These are phyloP conservation scores for Calamus simplicifolius DNA, from an alignment of 176 grass and related monocot species.

Conservation along the genomic window DNA sequence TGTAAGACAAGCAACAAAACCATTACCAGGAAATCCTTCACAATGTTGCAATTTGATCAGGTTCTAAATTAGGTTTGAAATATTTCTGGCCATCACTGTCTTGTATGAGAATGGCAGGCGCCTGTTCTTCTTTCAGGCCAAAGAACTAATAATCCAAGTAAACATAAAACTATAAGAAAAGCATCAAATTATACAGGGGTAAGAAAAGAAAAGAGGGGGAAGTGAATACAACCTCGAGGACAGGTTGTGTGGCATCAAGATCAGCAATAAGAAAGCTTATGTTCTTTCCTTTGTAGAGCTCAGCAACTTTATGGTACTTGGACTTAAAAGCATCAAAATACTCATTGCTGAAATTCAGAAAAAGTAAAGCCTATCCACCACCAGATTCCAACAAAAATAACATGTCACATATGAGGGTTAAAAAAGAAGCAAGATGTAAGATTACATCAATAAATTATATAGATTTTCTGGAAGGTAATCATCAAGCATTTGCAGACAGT, in stretches of 20 bases:
- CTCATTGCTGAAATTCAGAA: constrained; percentile 49
- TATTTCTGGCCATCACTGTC: constrained; percentile 48
- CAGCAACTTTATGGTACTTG: constrained; percentile 53
- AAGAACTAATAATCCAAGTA: constrained; percentile 48
- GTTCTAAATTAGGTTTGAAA: constrained; percentile 61
- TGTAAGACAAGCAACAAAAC: too few species aligned
- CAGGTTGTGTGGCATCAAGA: constrained; percentile 38
- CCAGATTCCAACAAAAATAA: constrained; percentile 1
- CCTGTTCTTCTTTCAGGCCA: constrained; percentile 60
- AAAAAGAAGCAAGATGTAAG: background rate
- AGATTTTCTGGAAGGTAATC: too few species aligned
- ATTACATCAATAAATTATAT: background rate
- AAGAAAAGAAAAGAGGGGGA: constrained; percentile 3
- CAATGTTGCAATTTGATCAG: constrained; percentile 63
- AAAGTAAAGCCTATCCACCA: constrained; percentile 71
- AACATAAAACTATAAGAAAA: constrained; percentile 8
- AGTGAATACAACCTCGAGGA: constrained; percentile 47
- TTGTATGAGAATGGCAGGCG: constrained; percentile 59
- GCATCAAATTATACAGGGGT: background rate
- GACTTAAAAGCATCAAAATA: constrained; percentile 55
- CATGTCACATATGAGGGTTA: background rate
- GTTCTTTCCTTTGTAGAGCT: constrained; percentile 51
- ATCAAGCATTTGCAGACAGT: too few species aligned
- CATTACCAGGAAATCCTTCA: constrained; percentile 68
- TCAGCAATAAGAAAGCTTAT: constrained; percentile 87